phyloP scores from a whole-genome alignment of 768 basidiomycete species.

The Boletus insuetus region DNA sequence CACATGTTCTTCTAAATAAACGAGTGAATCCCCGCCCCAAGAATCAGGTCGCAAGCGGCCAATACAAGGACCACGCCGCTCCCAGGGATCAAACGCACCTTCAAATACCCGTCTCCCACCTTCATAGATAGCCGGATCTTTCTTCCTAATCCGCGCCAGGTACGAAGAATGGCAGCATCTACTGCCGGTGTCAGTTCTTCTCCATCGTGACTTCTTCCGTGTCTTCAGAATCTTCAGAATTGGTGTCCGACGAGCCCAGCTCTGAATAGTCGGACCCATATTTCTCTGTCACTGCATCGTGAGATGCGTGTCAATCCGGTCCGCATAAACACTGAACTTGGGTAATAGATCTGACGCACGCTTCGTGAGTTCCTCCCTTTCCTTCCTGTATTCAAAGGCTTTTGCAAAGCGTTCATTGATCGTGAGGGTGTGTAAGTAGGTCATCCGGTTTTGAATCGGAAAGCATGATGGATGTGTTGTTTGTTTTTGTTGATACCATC shows the following conservation, averaged over 20 bases:
- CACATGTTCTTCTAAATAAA: conserved; percentile 61
- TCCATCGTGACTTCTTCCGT: conserved; percentile 92
- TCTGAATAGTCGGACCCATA: conserved; percentile 71
- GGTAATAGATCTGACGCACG: conserved; percentile 42
- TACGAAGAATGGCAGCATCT: conserved; percentile 91
- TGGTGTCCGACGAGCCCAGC: conserved; percentile 13
- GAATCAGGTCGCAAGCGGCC: not conserved
- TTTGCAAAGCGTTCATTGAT: conserved; percentile 79
- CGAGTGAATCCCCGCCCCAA: not conserved
- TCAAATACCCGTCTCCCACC: conserved; percentile 69
- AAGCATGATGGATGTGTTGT: conserved; percentile 35
- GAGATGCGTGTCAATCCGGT: not conserved
- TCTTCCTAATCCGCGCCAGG: conserved; percentile 81
- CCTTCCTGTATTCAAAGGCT: conserved; percentile 79
- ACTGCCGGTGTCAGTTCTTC: conserved; percentile 91
- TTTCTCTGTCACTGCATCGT: conserved; percentile 71
- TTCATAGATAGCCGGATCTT: conserved; percentile 85
- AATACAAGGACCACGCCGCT: not conserved
- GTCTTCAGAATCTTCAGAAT: conserved; percentile 60
- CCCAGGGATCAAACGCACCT: conserved; percentile 43
- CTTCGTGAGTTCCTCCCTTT: conserved; percentile 79
- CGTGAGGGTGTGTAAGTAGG: conserved; percentile 48
- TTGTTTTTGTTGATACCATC: not conserved
- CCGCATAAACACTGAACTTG: not conserved
- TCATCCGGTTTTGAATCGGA: conserved; percentile 47